A percentile compares a stretch with the other conserved stretches of the same genome.
Conservation (phyloP, 2,329 filamentous ascomycete species). For the Intubia oerlemansii region DNA sequence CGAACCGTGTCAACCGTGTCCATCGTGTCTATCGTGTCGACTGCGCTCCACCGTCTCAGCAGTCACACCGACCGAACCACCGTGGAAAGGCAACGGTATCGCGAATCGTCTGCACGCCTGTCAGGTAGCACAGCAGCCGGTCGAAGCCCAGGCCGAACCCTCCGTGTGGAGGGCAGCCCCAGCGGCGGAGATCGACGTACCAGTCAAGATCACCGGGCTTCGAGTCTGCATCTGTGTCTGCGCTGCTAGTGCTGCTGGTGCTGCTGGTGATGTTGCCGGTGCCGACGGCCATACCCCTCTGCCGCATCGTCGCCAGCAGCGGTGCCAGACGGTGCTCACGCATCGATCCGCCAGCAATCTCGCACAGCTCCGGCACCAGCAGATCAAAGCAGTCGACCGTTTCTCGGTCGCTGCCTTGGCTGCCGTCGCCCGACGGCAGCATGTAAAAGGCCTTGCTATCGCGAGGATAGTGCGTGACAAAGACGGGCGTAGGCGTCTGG, state of each 20-base stretch:
- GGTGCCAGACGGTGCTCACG: constrained; percentile 43
- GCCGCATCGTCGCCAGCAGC: constrained; percentile 3
- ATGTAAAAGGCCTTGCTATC: constrained; percentile 75
- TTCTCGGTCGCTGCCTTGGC: too few relatives aligned
- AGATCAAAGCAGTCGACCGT: constrained; percentile 87
- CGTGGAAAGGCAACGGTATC: constrained; percentile 76
- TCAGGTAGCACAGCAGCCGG: constrained; percentile 63
- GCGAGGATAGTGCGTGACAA: constrained; percentile 84
- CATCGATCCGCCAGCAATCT: constrained; percentile 74
- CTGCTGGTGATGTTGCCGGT: too few relatives aligned
- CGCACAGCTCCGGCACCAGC: constrained; percentile 65
- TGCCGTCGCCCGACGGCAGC: constrained; percentile 14
- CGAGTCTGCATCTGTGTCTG: too few relatives aligned
- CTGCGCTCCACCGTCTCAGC: too few relatives aligned
- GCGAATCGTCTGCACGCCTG: constrained; percentile 60
- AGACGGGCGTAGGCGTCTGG: constrained; percentile 38
- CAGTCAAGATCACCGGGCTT: constrained; percentile 37
- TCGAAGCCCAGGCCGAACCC: constrained; percentile 86
- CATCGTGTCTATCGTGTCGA: too few relatives aligned
- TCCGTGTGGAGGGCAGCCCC: constrained; percentile 80
- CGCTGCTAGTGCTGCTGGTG: too few relatives aligned
- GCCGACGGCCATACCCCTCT: constrained; percentile 3
- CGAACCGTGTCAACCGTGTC: too few relatives aligned
- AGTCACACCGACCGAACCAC: constrained; percentile 42
- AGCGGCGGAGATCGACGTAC: constrained; percentile 76